Evolutionary conservation across 2,329 filamentous ascomycete genomes (phyloP), one percentile per base, ranked within the genome.

Genomic region (Coniella vitis): DNA sequence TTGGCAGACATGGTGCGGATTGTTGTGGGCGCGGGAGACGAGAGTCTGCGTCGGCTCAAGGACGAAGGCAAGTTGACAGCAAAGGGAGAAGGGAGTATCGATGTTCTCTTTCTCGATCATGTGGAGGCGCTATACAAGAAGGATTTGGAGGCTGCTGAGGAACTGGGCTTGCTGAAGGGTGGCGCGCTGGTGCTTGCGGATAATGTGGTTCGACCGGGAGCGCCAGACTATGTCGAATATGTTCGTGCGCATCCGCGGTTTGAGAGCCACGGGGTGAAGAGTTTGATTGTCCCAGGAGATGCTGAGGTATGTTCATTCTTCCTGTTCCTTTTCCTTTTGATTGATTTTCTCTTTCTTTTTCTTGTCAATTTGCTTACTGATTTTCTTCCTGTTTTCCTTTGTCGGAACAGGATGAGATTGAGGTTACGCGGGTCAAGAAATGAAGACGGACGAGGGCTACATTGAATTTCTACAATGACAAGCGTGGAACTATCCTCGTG

Each of bases 211-310:
- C 32, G 21, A 4, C 46, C 46, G 19, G 46, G 38, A 4, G 29
- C 46, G 13, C 46, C 38, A 4, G 46, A 43, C 17, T 48, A 48
- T 16, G 31, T 48, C 22, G 32, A 42, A 25, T 48, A 48, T 22
- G 46, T 48, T 14, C 45, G 45, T 17, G 45, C 37, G 21, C 35
- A 45, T 20, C 17, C n/a, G 5, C n/a, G 22, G 1, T 19, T 38
- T 12, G 21, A 45, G 3, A 45, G 43, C 22, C 43, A 45, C 20
- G 43, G 35, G n/a, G 10, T 45, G 4, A 31, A 20, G 14, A 4
- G 16, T 16, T 10, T 38, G 43, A 38, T 45, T 25, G 20, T 45
- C 3, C 35, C 34, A 1, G 35, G 43, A 8, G 43, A 38, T 9
- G 14, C 20, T 5, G 35, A 38, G 35, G 35, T 45, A 17, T n/a